A percentile compares a stretch with the other conserved stretches of the same genome.
phyloP scores from a whole-genome alignment of 1,284 basidiomycete genomes.

The Leccinum subrobustum region DNA sequence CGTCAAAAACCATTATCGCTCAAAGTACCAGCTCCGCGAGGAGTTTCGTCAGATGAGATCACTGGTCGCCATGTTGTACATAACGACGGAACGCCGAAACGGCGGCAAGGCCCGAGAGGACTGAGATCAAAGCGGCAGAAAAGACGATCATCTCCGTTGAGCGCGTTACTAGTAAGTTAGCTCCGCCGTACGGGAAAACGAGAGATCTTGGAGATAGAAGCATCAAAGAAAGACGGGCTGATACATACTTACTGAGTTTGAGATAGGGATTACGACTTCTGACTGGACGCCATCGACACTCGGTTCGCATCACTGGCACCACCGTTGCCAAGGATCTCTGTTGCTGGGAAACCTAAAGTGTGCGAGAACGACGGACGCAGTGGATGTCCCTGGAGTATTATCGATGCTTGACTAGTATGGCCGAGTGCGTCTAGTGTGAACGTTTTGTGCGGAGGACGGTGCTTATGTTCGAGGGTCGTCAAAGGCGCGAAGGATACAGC shows the following conservation, averaged over 20 bases:
- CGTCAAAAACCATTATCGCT: conserved; percentile 5
- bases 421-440: not conserved
- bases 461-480: not conserved
- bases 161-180: not conserved
- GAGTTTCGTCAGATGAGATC: not conserved
- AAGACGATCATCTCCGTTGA: not conserved
- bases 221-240: not conserved
- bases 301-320: not conserved
- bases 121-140: not conserved
- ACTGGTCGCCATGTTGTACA: not conserved
- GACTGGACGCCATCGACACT: not conserved
- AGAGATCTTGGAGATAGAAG: not conserved
- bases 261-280: not conserved
- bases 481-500: not conserved
- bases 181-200: not conserved
- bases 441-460: not conserved
- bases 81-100: not conserved
- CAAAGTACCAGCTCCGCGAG: not conserved
- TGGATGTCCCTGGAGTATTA: not conserved
- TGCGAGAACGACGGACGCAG: conserved; percentile 5
- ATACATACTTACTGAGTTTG: not conserved
- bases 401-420: not conserved
- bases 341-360: not conserved
- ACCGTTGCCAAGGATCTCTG: not conserved
- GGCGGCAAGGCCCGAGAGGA: not conserved